Evolutionary conservation across 306 rosid genomes (phyloP).

Genomic region (Fragaria ananassa): DNA sequence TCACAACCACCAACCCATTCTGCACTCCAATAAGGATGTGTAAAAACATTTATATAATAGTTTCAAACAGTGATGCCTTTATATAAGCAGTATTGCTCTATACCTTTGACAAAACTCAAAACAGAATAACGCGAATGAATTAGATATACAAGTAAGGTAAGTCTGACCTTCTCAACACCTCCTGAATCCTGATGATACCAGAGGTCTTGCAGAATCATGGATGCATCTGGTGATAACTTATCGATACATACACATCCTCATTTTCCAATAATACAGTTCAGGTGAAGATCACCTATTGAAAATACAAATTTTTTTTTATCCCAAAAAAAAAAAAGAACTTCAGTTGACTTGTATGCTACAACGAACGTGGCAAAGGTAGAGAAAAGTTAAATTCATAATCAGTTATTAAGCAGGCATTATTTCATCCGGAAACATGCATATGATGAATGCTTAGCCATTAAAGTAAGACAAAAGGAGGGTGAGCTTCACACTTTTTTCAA

Average conservation of each 20-base stretch:
- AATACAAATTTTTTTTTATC: not conserved
- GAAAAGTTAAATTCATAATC: too few relatives aligned
- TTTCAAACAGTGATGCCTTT: not conserved
- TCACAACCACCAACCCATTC: not conserved
- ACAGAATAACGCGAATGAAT: slow-evolving; percentile 23
- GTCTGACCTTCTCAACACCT: slow-evolving; percentile 58
- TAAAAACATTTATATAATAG: not conserved
- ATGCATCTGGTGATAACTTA: slow-evolving; percentile 24
- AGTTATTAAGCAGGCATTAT: too few relatives aligned
- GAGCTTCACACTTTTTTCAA: not conserved
- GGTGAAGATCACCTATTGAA: not conserved
- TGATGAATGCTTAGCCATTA: not conserved
- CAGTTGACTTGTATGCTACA: not conserved
- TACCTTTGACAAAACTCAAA: not conserved
- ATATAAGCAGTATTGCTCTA: not conserved
- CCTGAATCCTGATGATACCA: slow-evolving; percentile 40
- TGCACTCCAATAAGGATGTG: not conserved
- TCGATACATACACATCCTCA: not conserved
- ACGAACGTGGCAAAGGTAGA: not conserved
- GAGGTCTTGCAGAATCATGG: slow-evolving; percentile 94
- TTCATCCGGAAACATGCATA: not conserved
- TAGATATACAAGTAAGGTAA: slow-evolving; percentile 11
- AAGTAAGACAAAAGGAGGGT: not conserved
- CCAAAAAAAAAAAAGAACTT: not conserved
- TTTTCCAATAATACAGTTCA: not conserved